These are phyloP conservation scores for Bruguiera parviflora DNA, from an alignment of 345 rosid species.

Conservation along the genomic window DNA sequence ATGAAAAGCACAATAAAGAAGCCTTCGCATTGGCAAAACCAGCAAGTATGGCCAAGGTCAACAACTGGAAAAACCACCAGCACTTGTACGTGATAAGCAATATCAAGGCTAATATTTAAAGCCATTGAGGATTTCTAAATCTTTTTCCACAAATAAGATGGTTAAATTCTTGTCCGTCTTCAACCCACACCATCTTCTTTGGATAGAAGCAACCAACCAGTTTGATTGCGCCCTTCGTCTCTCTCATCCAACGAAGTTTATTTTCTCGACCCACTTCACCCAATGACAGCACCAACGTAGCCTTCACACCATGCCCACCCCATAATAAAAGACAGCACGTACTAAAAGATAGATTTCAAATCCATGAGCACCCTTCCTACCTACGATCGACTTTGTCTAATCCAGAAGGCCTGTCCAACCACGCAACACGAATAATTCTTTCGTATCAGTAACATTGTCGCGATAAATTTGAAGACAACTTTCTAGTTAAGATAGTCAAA, in stretches of 20 bases:
- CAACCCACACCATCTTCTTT: not conserved
- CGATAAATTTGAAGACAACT: too few relatives aligned
- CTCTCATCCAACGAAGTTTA: not conserved
- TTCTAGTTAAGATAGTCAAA: too few relatives aligned
- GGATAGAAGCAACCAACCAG: not conserved
- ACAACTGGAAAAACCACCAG: not conserved
- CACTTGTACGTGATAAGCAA: not conserved
- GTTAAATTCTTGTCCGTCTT: not conserved
- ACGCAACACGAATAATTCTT: too few relatives aligned
- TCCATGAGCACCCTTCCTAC: too few relatives aligned
- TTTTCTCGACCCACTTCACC: not conserved
- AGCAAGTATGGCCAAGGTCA: not conserved
- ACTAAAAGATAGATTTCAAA: too few relatives aligned
- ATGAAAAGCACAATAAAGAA: not conserved
- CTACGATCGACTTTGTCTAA: too few relatives aligned
- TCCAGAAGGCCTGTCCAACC: too few relatives aligned
- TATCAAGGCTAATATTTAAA: not conserved
- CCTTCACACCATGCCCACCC: too few relatives aligned
- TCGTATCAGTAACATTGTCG: too few relatives aligned
- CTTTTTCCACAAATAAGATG: too few relatives aligned
- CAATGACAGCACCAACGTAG: too few relatives aligned
- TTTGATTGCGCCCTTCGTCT: not conserved
- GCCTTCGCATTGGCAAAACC: not conserved
- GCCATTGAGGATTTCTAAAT: not conserved
- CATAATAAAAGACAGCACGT: too few relatives aligned